These are phyloP conservation scores for Circinella minor DNA, from an alignment of 371 early-diverging fungal species.

Conservation along the genomic window DNA sequence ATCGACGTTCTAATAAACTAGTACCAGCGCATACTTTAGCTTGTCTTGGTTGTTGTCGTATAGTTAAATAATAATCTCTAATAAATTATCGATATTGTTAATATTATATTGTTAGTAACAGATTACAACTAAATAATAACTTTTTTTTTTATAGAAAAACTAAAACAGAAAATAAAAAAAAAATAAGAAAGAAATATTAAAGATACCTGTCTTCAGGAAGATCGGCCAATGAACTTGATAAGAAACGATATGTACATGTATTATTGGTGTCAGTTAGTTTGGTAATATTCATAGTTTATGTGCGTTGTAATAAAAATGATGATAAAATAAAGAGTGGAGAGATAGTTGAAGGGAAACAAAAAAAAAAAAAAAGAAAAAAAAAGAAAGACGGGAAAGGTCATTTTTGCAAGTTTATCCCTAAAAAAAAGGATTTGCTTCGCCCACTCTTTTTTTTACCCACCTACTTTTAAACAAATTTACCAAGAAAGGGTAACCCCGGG, in stretches of 20 bases:
- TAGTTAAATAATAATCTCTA: constrained; percentile 6
- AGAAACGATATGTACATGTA: constrained; percentile 4
- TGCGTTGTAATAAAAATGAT: neutral
- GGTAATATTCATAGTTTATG: neutral
- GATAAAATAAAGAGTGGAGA: neutral
- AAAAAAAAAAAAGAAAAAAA: constrained; percentile 5
- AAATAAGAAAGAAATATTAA: neutral
- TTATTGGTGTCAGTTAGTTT: neutral
- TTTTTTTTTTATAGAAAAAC: no score
- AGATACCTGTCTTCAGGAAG: constrained; percentile 7
- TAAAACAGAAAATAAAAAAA: neutral
- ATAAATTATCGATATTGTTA: neutral
- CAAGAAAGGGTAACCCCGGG: constrained; percentile 6
- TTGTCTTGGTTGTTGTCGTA: constrained; percentile 7
- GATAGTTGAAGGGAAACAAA: neutral
- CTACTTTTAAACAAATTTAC: constrained; percentile 10
- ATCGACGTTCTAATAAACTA: constrained; percentile 22
- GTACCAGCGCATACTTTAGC: neutral
- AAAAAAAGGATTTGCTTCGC: constrained; percentile 3
- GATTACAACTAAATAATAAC: neutral
- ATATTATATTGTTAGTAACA: neutral
- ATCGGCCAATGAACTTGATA: constrained; percentile 4
- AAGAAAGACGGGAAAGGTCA: constrained; percentile 6
- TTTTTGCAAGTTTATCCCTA: constrained; percentile 2
- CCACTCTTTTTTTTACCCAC: constrained; percentile 1